These are phyloP conservation scores for Sedum album DNA, from an alignment of 164 flowering plant genomes.

Conservation along the genomic window DNA sequence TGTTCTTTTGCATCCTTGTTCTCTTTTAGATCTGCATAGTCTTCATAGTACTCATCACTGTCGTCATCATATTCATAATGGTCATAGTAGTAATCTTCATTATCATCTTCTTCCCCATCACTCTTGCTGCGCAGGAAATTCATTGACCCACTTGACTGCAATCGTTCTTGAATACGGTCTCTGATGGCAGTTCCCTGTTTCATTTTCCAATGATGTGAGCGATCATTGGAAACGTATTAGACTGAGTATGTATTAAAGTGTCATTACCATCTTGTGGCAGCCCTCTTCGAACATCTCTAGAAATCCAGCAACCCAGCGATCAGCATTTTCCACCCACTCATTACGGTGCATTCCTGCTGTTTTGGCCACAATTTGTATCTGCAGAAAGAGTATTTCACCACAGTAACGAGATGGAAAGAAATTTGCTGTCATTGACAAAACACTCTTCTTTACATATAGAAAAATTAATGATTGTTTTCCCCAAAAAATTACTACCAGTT, in stretches of 20 bases:
- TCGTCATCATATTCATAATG: slow-evolving; percentile 8
- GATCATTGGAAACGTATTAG: not conserved
- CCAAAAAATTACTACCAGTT: no score
- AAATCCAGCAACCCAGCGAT: slow-evolving; percentile 72
- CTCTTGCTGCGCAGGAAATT: slow-evolving; percentile 10
- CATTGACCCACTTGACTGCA: slow-evolving; percentile 25
- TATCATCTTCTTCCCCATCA: slow-evolving; percentile 20
- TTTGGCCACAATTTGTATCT: slow-evolving; percentile 64
- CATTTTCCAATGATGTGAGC: not conserved
- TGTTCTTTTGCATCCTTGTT: not conserved
- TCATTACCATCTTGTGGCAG: slow-evolving; percentile 63
- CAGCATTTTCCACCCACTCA: slow-evolving; percentile 78
- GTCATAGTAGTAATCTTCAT: not conserved
- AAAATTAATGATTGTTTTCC: not conserved
- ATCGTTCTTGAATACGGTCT: slow-evolving; percentile 41
- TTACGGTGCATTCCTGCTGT: slow-evolving; percentile 57
- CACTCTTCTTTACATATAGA: not conserved
- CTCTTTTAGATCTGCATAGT: not conserved
- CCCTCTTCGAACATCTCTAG: slow-evolving; percentile 87
- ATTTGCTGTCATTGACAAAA: not conserved
- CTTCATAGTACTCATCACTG: not conserved
- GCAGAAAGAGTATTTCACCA: not conserved
- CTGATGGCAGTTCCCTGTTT: slow-evolving; percentile 52
- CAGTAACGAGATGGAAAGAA: not conserved
- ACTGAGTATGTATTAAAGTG: not conserved